phyloP scores from a whole-genome alignment of 2,329 filamentous ascomycete species.

The Botrytis hyacinthi region DNA sequence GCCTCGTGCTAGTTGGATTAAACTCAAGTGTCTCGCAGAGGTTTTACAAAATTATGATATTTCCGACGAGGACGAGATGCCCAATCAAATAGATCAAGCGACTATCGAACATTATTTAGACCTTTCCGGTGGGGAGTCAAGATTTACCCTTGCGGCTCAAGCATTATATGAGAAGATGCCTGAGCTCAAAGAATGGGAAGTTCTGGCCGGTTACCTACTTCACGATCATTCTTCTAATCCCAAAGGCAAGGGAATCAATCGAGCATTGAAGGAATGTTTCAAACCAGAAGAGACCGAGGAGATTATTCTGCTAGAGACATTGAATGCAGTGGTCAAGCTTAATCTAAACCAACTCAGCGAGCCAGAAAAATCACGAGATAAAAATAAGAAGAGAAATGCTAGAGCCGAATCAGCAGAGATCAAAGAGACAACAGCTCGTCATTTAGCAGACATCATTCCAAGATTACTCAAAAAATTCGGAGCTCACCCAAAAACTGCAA shows the following conservation, averaged over 20 bases:
- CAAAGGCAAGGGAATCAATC: slow-evolving; percentile 66
- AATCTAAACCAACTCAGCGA: slow-evolving; percentile 67
- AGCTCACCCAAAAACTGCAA: slow-evolving; percentile 81
- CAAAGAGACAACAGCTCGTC: slow-evolving; percentile 75
- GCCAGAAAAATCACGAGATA: slow-evolving; percentile 58
- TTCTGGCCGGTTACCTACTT: slow-evolving; percentile 83
- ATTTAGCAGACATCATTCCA: slow-evolving; percentile 76
- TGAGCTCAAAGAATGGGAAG: slow-evolving; percentile 83
- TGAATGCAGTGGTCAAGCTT: slow-evolving; percentile 78
- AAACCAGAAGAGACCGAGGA: slow-evolving; percentile 58
- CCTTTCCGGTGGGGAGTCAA: slow-evolving; percentile 67
- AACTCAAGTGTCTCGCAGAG: slow-evolving; percentile 85
- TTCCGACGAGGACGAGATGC: slow-evolving; percentile 59
- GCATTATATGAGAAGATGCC: slow-evolving; percentile 78
- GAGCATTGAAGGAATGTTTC: slow-evolving; percentile 34
- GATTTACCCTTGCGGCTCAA: slow-evolving; percentile 82
- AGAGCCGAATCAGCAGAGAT: slow-evolving; percentile 64
- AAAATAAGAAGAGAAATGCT: slow-evolving; percentile 48
- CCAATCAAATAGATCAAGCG: slow-evolving; percentile 46
- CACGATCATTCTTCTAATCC: slow-evolving; percentile 76
- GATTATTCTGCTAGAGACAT: slow-evolving; percentile 78
- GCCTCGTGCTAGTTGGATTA: slow-evolving; percentile 81
- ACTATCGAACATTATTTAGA: slow-evolving; percentile 49
- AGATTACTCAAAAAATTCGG: slow-evolving; percentile 90
- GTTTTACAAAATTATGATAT: slow-evolving; percentile 78